Evolutionary conservation across 2,329 filamentous ascomycete species (phyloP), one percentile per base, ranked within the genome.

Genomic region (Didymella pomorum): DNA sequence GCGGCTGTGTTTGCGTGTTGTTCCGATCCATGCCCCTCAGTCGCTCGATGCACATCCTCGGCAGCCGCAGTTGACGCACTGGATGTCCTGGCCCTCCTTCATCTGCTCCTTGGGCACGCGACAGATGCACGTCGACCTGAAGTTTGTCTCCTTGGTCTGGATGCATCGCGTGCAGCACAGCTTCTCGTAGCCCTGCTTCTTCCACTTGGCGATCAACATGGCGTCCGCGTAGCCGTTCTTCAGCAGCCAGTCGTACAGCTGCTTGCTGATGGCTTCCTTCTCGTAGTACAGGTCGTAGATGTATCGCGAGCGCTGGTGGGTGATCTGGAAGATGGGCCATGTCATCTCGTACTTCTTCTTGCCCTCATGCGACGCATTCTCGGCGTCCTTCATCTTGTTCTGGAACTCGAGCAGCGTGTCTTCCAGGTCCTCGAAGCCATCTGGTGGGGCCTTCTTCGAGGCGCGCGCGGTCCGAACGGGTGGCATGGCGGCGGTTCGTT

Each of bases 81-180:
- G 90, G 29, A 98, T 89, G 35, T 91, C 90, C 75, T 95, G 90
- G 41, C 92, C 89, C 71, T 96, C 93, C 78, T 97, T 97, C 73
- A 99, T 80, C 76, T 96, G 87, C 29, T 92, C 89, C 74, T 90
- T 89, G 1, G 95, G 95, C 49, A 99, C 94, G 50, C 95, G 91
- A 78, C 95, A 99, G 72, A 99, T 95, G 76, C 95, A 99, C 0
- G 94, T 99, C 64, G 92, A 91, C 78, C 94, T 95, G 82, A 98
- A 99, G 79, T 99, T 99, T 28, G 95, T 99, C 83, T 99, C 95
- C 79, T 98, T 98, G n/a, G 95, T 97, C 79, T 99, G 95, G 56
- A 99, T 94, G 78, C 95, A 99, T 62, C 93, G 87, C 54, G 97
- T 83, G 77, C 95, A 99, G 79, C 95, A 99, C 42, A 99, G 81